Percentiles rank a stretch among this genome's conserved stretches.
Conservation (phyloP, 23 red algal species). For the Gracilaria caudata region DNA sequence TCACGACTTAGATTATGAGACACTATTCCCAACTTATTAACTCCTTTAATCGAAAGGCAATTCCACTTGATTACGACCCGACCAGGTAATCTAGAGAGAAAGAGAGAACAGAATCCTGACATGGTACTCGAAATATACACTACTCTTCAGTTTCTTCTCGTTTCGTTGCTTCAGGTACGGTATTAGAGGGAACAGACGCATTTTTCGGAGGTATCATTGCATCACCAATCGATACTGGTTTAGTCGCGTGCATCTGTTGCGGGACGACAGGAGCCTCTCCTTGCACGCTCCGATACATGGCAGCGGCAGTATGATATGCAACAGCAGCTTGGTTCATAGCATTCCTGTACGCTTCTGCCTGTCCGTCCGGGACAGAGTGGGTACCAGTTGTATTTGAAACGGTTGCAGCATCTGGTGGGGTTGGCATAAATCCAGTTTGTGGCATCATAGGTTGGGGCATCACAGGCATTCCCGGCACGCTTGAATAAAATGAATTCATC, state of each 20-base stretch:
- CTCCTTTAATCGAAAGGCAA: no score
- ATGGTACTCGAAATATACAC: not conserved
- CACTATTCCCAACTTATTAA: no score
- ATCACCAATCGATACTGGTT: not conserved
- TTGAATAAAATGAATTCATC: conserved; percentile 29
- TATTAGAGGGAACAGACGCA: not conserved
- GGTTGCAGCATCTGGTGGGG: not conserved
- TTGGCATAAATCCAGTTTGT: conserved; percentile 8
- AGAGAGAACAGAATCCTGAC: not conserved
- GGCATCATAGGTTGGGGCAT: conserved; percentile 39
- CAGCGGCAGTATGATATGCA: conserved; percentile 67
- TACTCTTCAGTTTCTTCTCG: conserved; percentile 23
- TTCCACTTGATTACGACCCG: no score
- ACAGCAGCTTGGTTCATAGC: conserved; percentile 45
- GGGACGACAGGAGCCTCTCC: conserved; percentile 51
- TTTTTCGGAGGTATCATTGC: not conserved
- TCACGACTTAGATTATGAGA: no score
- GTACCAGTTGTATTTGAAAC: not conserved
- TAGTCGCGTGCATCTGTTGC: not conserved
- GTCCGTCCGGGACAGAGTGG: not conserved
- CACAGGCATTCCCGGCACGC: conserved; percentile 6
- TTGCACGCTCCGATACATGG: conserved; percentile 58
- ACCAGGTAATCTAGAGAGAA: no score
- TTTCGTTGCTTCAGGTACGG: not conserved
- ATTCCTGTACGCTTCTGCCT: conserved; percentile 29